Evolutionary conservation across 768 basidiomycete species (phyloP).

Genomic region (Dacryopinax spathularia): DNA sequence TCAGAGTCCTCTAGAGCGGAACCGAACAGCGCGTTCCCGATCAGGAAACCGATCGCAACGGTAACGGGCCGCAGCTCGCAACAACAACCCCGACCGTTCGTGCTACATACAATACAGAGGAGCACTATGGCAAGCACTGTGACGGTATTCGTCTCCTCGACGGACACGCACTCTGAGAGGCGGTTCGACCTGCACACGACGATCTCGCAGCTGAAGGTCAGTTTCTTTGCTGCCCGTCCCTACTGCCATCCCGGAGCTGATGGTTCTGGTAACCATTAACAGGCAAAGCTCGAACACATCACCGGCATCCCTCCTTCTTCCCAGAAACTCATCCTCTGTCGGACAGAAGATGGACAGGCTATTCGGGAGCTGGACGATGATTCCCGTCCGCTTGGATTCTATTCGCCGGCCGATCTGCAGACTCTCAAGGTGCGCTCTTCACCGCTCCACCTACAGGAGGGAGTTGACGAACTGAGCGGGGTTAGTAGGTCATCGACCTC

Average conservation of each 20-base stretch:
- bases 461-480: background rate
- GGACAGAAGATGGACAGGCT: conserved; percentile 36
- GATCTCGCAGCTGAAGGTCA: conserved; percentile 70
- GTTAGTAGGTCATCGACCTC: background rate
- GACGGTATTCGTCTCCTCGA: conserved; percentile 66
- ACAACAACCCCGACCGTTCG: background rate
- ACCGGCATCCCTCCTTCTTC: conserved; percentile 75
- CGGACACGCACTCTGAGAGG: conserved; percentile 82
- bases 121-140: conserved; percentile 20
- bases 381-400: conserved; percentile 51
- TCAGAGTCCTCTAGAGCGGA: too few relatives aligned
- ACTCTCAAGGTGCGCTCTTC: conserved; percentile 52
- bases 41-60: too few relatives aligned
- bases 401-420: conserved; percentile 61
- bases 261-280: conserved; percentile 7
- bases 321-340: conserved; percentile 52
- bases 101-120: background rate
- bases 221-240: conserved; percentile 10
- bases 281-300: conserved; percentile 74
- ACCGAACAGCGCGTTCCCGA: too few relatives aligned
- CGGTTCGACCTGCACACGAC: conserved; percentile 63
- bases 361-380: conserved; percentile 53
- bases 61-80: too few relatives aligned
- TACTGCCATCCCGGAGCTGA: conserved; percentile 13
- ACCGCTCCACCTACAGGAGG: background rate